Percentiles rank a stretch among this genome's conserved stretches.
Evolutionary conservation across 139 green algal species (phyloP).

Genomic region (Chlamydomonas eustigma): DNA sequence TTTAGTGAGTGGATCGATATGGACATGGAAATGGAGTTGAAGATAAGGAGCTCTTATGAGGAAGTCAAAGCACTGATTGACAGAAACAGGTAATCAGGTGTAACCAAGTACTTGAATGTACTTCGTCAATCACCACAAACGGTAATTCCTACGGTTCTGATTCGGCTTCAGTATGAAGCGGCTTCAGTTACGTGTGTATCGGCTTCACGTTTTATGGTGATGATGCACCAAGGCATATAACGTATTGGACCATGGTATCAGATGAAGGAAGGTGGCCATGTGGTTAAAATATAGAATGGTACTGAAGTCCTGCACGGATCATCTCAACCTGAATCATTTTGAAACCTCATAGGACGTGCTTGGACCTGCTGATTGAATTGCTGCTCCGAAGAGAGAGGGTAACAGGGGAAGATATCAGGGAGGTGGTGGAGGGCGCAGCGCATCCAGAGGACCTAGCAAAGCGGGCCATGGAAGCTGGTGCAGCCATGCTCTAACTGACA

Average conservation of each 20-base stretch:
- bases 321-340: not conserved
- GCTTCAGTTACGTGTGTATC: too few relatives aligned
- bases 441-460: conserved; percentile 26
- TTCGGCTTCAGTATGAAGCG: too few relatives aligned
- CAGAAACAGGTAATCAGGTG: conserved; percentile 53
- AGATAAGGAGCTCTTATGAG: conserved; percentile 56
- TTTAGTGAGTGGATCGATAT: conserved; percentile 40
- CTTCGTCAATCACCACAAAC: too few relatives aligned
- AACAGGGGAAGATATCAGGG: conserved; percentile 36
- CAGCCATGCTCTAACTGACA: conserved; percentile 24
- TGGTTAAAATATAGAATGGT: not conserved
- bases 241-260: too few relatives aligned
- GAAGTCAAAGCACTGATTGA: conserved; percentile 52
- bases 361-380: conserved; percentile 41
- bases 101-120: too few relatives aligned
- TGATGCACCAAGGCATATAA: too few relatives aligned
- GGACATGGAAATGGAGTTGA: conserved; percentile 58
- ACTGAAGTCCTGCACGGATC: not conserved
- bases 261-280: not conserved
- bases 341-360: conserved; percentile 15
- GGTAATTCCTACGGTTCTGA: too few relatives aligned
- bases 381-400: conserved; percentile 31
- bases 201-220: too few relatives aligned
- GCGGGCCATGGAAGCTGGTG: conserved; percentile 11
- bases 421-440: conserved; percentile 38